A percentile compares a stretch with the other conserved stretches of the same genome.
Conservation (phyloP, 805 yeast genomes). For the Maudiozyma serrabonitensis region DNA sequence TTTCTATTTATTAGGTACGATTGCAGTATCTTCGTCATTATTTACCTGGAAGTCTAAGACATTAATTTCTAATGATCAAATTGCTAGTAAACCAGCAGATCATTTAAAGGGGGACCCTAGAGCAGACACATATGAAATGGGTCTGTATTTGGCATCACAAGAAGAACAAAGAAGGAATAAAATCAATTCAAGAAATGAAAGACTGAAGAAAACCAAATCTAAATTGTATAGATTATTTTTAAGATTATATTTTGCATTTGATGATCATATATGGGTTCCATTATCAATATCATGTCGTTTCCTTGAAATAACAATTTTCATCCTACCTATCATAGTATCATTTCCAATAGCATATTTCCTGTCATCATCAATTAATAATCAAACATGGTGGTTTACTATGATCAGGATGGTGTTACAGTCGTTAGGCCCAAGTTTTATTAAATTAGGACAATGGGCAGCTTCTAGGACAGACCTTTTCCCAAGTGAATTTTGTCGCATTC, state of each 20-base stretch:
- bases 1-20: background rate
- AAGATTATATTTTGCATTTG: slow-evolving; percentile 33
- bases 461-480: slow-evolving; percentile 92
- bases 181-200: background rate
- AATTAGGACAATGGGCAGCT: slow-evolving; percentile 98
- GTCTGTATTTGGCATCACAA: slow-evolving; percentile 52
- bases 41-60: background rate
- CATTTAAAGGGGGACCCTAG: slow-evolving; percentile 31
- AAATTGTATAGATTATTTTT: slow-evolving; percentile 19
- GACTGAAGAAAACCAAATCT: background rate
- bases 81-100: background rate
- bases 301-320: slow-evolving; percentile 32
- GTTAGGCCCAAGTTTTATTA: slow-evolving; percentile 89
- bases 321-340: slow-evolving; percentile 52
- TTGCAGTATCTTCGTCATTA: background rate
- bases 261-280: slow-evolving; percentile 61
- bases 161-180: slow-evolving; percentile 30
- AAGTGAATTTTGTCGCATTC: slow-evolving; percentile 61
- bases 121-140: slow-evolving; percentile 63
- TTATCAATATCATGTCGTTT: slow-evolving; percentile 58
- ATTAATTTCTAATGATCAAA: background rate
- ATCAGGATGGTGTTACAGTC: slow-evolving; percentile 59
- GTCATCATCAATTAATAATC: slow-evolving; percentile 22
- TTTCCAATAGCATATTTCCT: slow-evolving; percentile 47
- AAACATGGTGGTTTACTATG: slow-evolving; percentile 56